Evolutionary conservation across 352 stramenopile species (phyloP), one percentile per base, ranked within the genome.

Genomic region (Phytophthora chlamydospora): DNA sequence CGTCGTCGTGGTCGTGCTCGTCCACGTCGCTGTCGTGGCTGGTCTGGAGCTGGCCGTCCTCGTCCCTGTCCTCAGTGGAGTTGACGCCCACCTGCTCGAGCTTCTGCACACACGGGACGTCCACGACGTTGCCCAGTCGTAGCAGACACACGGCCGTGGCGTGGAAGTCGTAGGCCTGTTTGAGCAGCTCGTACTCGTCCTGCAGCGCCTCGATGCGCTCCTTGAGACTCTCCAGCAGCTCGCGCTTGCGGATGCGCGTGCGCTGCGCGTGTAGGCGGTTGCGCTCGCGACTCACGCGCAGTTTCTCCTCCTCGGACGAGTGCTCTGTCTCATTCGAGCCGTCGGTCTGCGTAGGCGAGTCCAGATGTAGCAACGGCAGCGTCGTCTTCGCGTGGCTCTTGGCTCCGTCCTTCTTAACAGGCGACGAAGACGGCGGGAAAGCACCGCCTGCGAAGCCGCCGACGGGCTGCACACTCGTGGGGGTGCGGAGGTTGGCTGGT

Each of bases 221-320:
- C 48, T 89, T 92, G 14, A 92, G 70, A 44, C 74, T 87, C 69
- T 90, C 80, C 2, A 92, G 67, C 50, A 90, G 51, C 73, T 92
- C 80, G 35, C 83, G 78, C 60, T 92, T 92, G 39, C 83, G 83
- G 54, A 88, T 89, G 5, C 83, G 69, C 52, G 80, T 92, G 44
- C 80, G 83, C 61, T 92, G 83, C 3, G 83, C 80, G 45, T 92
- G 83, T 13, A 92, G 69, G 0, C 83, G 83, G 60, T 92, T 92
- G 31, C 83, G 83, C 40, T 92, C 83, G 44, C 83, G 77, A 62
- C 78, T 90, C 3, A 92, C 68, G 21, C 83, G 83, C 47, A 90
- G 60, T 48, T 90, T 90, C 53, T 87, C 81, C 33, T 90, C 77
- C 41, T 87, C 82, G 8, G 45, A 54, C 19, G 53, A 54, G 13